Evolutionary conservation across 257 asterid genomes (phyloP).

Genomic region (Primulina eburnea): DNA sequence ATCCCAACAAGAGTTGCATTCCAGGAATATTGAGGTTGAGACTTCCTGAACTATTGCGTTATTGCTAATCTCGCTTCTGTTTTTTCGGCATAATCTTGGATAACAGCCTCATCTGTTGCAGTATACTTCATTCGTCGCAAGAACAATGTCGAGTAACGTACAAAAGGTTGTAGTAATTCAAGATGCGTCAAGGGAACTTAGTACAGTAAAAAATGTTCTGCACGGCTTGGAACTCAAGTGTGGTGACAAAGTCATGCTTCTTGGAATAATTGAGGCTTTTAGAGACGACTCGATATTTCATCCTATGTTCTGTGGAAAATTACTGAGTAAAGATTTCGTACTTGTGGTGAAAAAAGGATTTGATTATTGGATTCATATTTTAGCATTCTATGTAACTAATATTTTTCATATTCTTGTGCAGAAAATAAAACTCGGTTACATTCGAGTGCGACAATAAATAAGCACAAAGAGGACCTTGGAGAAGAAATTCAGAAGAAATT

Average conservation of each 20-base stretch:
- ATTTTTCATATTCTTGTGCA: neutral
- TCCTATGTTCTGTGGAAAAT: constrained; percentile 10
- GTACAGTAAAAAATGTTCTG: constrained; percentile 27
- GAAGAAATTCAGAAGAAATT: constrained; percentile 30
- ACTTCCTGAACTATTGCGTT: neutral
- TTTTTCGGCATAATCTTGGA: neutral
- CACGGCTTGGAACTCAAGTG: constrained; percentile 24
- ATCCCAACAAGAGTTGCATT: neutral
- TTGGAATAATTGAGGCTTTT: constrained; percentile 39
- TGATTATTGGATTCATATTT: neutral
- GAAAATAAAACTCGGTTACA: constrained; percentile 32
- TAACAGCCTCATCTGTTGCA: constrained; percentile 3
- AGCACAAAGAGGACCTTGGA: constrained; percentile 32
- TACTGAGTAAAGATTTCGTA: constrained; percentile 19
- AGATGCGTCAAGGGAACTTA: constrained; percentile 38
- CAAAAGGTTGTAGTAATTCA: constrained; percentile 46
- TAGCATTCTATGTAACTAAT: neutral
- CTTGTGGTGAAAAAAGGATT: neutral
- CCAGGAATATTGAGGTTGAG: neutral
- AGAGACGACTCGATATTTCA: constrained; percentile 3
- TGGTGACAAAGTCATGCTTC: constrained; percentile 39
- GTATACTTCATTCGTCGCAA: constrained; percentile 5
- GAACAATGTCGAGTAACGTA: constrained; percentile 26
- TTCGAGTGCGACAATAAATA: constrained; percentile 41
- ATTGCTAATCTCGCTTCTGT: neutral